phyloP scores from a whole-genome alignment of 2,329 filamentous ascomycete species.

The Exophiala mesophila region DNA sequence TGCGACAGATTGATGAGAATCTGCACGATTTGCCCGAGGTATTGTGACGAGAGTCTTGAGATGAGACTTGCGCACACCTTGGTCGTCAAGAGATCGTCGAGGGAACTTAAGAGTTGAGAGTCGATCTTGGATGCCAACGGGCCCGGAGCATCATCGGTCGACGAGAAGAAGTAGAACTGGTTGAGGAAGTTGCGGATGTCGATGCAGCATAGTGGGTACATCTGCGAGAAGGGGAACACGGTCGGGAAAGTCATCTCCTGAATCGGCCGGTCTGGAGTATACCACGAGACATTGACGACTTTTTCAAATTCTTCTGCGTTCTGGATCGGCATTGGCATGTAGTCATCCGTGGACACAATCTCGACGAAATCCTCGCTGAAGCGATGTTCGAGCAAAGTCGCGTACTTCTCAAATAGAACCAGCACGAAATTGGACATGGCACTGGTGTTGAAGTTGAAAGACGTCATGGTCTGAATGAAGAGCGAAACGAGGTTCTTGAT shows the following conservation, averaged over 20 bases:
- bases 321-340: conserved; percentile 98
- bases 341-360: conserved; percentile 86
- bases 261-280: conserved; percentile 71
- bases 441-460: conserved; percentile 82
- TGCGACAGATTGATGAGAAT: conserved; percentile 97
- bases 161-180: conserved; percentile 96
- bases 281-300: conserved; percentile 94
- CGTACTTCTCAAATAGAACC: conserved; percentile 89
- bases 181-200: conserved; percentile 97
- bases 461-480: conserved; percentile 98
- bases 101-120: conserved; percentile 75
- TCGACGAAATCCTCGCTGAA: conserved; percentile 97
- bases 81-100: conserved; percentile 90
- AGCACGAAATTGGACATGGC: conserved; percentile 79
- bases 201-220: conserved; percentile 98
- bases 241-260: conserved; percentile 84
- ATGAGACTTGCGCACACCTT: conserved; percentile 90
- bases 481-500: conserved; percentile 89
- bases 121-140: conserved; percentile 67
- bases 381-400: conserved; percentile 78
- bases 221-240: conserved; percentile 95
- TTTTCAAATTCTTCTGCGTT: conserved; percentile 89
- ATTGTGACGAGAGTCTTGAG: conserved; percentile 83
- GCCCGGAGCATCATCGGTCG: conserved; percentile 90
- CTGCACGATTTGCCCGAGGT: conserved; percentile 95